Base-by-base conservation (phyloP, 306 rosid genomes). In the Lathyrus sativus region DNA sequence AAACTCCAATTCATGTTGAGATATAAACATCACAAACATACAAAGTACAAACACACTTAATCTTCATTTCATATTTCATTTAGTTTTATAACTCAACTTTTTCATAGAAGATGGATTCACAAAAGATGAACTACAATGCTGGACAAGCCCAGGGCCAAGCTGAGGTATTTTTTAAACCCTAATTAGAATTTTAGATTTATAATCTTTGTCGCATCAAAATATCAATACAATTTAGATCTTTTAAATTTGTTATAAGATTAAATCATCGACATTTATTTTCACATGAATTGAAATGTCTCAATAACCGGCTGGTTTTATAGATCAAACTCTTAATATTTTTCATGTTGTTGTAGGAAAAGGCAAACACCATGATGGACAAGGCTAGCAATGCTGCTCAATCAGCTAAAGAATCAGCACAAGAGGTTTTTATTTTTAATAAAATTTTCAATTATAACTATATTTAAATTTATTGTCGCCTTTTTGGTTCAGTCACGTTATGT, bases 111-210 rank as follows among this genome's bases (percentile, higher is more conserved):
- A 77, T 84, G 49, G 82, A 81, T 54, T 37, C 85, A 3, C 53
- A 83, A 5, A 45, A 85, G 33, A 26, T 50, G 41, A 68, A 76
- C 78, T 82, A 75, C 71, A 35, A 79, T 7, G 90, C 78, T 18
- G 93, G 90, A 8, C 80, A 79, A 77, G 81, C 93, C 81, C 69
- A 85, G 72, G 88, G 90, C 69, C 85, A 78, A 74, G 39, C 86
- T 39, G 50, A 87, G 86, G 92, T 85, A 11, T 17, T 24, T 11
- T 12, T 13, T n/a, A n/a, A 35, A 35, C 39, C 9, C 39, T 35
- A 35, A 33, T 33, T 33, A 33, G 8, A 2, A 33, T 33, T 33
- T 33, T 33, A 5, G 0, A 33, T 5, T 0, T 33, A 0, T 33
- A 33, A 35, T 35, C 9, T 35, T 35, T 7, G 39, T 1, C 2